These are phyloP conservation scores for Solanum chiquidenum DNA, from an alignment of 257 asterid species.

Conservation along the genomic window DNA sequence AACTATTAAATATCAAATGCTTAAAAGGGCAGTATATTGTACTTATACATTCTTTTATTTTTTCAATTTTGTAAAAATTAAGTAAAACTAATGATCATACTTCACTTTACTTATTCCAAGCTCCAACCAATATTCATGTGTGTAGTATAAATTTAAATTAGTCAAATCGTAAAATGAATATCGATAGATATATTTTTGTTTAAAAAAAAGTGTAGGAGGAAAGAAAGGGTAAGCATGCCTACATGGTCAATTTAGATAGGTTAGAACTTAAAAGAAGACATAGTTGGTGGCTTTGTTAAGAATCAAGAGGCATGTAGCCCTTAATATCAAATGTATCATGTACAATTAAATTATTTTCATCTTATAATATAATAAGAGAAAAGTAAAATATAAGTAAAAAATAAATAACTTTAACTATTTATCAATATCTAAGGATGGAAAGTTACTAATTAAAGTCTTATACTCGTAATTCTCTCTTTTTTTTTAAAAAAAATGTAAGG, in stretches of 20 bases:
- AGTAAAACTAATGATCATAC: background rate
- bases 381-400: background rate
- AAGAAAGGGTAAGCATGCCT: background rate
- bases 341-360: background rate
- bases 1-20: too few species aligned
- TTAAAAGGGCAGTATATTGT: too few species aligned
- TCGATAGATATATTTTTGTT: too few species aligned
- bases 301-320: background rate
- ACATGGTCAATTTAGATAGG: background rate
- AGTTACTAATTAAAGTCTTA: background rate
- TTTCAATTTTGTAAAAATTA: too few species aligned
- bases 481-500: background rate
- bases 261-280: background rate
- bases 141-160: too few species aligned
- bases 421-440: background rate
- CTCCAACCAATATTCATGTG: background rate
- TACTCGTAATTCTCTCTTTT: too few species aligned
- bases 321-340: background rate
- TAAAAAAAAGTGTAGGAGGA: too few species aligned
- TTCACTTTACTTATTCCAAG: background rate
- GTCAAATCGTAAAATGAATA: too few species aligned
- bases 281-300: background rate
- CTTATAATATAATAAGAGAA: background rate
- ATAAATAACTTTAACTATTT: background rate
- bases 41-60: too few species aligned